Evolutionary conservation across 305 asterid genomes (phyloP).

Genomic region (Plantago lanceolata): DNA sequence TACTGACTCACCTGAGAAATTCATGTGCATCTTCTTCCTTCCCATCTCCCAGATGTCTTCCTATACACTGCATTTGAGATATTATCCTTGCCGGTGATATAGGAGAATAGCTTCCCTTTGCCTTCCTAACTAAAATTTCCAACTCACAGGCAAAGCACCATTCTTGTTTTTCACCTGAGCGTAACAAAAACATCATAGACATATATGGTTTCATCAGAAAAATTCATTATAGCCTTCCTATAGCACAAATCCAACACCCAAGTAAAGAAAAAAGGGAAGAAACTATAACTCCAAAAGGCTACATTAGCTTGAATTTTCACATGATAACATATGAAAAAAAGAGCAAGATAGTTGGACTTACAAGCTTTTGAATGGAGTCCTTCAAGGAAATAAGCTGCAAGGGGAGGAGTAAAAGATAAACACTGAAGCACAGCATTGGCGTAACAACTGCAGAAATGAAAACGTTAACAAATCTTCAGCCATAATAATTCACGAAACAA

Average conservation of each 20-base stretch:
- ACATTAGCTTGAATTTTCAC: conserved; percentile 6
- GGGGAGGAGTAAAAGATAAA: conserved; percentile 78
- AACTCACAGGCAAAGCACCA: conserved; percentile 86
- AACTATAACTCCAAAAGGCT: background rate
- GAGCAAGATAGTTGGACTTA: conserved; percentile 29
- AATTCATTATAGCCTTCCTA: background rate
- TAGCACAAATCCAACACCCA: background rate
- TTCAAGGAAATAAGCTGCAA: conserved; percentile 74
- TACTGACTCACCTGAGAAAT: conserved; percentile 61
- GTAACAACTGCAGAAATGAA: conserved; percentile 61
- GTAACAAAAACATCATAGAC: conserved; percentile 18
- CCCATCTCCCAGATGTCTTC: conserved; percentile 66
- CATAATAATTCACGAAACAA: conserved; percentile 11
- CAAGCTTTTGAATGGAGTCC: conserved; percentile 72
- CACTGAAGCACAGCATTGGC: conserved; percentile 88
- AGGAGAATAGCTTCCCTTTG: conserved; percentile 49
- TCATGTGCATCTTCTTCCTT: conserved; percentile 95
- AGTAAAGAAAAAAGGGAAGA: background rate
- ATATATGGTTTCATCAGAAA: conserved; percentile 5
- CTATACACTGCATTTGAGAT: conserved; percentile 54
- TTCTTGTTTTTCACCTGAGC: conserved; percentile 47
- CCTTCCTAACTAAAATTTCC: conserved; percentile 52
- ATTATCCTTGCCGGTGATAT: conserved; percentile 54
- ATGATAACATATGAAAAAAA: conserved; percentile 7
- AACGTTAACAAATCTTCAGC: conserved; percentile 15